These are phyloP conservation scores for Haplographium delicatum DNA, from an alignment of 495 filamentous ascomycete species.

Conservation along the genomic window DNA sequence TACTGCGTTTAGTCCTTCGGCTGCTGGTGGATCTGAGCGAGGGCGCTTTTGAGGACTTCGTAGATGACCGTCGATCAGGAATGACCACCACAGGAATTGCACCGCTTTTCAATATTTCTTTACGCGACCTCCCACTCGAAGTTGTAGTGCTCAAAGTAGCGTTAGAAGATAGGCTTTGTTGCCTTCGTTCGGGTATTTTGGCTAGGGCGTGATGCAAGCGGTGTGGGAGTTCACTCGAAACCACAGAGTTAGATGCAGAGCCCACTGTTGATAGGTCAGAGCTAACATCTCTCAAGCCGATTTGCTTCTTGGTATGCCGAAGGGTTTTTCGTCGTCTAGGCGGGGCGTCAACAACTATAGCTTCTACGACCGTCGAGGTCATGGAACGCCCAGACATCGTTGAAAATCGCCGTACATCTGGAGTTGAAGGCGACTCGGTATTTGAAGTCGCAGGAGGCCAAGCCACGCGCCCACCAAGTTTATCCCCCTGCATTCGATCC, in stretches of 20 bases:
- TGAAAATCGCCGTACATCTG: slow-evolving; percentile 50
- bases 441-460: slow-evolving; percentile 10
- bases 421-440: slow-evolving; percentile 40
- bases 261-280: slow-evolving; percentile 49
- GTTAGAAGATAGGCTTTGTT: slow-evolving; percentile 55
- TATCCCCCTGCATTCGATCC: slow-evolving; percentile 24
- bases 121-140: slow-evolving; percentile 44
- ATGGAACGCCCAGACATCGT: slow-evolving; percentile 53
- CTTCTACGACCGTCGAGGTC: slow-evolving; percentile 65
- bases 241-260: slow-evolving; percentile 41
- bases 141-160: slow-evolving; percentile 50
- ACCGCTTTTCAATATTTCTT: slow-evolving; percentile 48
- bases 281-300: slow-evolving; percentile 44
- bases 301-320: slow-evolving; percentile 63
- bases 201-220: slow-evolving; percentile 44
- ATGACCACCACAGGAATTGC: slow-evolving; percentile 67
- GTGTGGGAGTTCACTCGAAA: slow-evolving; percentile 36
- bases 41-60: slow-evolving; percentile 45
- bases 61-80: slow-evolving; percentile 61
- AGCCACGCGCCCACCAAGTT: slow-evolving; percentile 23
- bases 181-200: slow-evolving; percentile 38
- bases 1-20: slow-evolving; percentile 40
- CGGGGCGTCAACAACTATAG: slow-evolving; percentile 59
- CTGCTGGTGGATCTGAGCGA: slow-evolving; percentile 52
- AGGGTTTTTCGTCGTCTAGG: slow-evolving; percentile 54